Evolutionary conservation across 2,329 filamentous ascomycete genomes (phyloP), one percentile per base, ranked within the genome.

Genomic region (Acarospora socialis): DNA sequence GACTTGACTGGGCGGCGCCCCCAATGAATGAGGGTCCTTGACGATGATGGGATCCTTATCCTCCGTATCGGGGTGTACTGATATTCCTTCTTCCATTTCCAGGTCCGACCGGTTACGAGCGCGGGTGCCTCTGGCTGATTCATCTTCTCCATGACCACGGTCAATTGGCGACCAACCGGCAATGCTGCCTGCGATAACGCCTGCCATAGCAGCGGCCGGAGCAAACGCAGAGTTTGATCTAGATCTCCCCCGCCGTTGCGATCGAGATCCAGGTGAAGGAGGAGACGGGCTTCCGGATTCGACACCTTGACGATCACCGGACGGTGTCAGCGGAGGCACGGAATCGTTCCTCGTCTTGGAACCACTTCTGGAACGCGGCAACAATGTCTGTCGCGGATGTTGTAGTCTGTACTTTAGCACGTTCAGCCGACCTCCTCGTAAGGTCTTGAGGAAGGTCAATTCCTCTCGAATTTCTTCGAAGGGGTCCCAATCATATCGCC

Each of bases 161-260:
- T 73, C 70, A 32, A 75, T 69, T 0, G 60, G 73, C 21, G 70
- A 75, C 70, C 69, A 77, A 24, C 70, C 72, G 24, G 64, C 70
- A 41, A 77, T 65, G 47, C 69, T 73, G 32, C 73, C 72, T n/a
- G 72, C 73, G 21, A 77, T 63, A 28, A 77, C 63, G 43, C 73
- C 73, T 15, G 71, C 72, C 70, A 76, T 75, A 21, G 72, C 73
- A 27, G 69, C 63, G 9, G 70, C 71, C 6, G 72, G 66, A 4
- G 67, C 70, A 41, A 76, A 65, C 1, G 59, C 52, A 2, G 62
- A 65, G 49, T 71, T 76, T 9, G 70, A 74, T 18, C 70, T 62
- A 20, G 70, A 73, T 35, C 72, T 63, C 2, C 58, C 61, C 30
- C 66, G 52, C 30, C 46, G 51, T 34, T 60, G 57, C 17, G 60